Percentiles rank a stretch among this genome's conserved stretches.
phyloP scores from a whole-genome alignment of 306 rosid genomes.

The Psophocarpus tetragonolobus region DNA sequence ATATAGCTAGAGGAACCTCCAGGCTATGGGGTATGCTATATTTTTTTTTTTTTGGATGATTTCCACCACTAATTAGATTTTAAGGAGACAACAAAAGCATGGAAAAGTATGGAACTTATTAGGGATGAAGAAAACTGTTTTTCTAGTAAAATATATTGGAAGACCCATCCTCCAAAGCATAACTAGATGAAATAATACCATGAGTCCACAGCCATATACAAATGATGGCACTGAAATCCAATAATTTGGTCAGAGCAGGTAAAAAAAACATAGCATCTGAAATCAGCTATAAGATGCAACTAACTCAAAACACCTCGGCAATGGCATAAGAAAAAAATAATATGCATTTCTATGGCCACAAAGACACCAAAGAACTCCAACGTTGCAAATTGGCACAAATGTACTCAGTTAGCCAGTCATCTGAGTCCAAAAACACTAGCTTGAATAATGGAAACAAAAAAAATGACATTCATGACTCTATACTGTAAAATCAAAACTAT shows the following conservation, averaged over 20 bases:
- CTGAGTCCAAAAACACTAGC: neutral
- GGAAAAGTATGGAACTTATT: neutral
- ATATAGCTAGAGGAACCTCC: too few species aligned
- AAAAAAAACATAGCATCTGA: slow-evolving; percentile 6
- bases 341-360: neutral
- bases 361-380: slow-evolving; percentile 12
- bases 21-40: too few species aligned
- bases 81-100: slow-evolving; percentile 1
- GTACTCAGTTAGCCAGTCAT: neutral
- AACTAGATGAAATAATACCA: slow-evolving; percentile 19
- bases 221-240: neutral
- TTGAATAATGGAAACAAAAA: neutral
- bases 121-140: neutral
- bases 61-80: neutral
- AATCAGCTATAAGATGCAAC: slow-evolving; percentile 16
- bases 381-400: neutral
- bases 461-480: slow-evolving; percentile 9
- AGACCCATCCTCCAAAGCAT: slow-evolving; percentile 5
- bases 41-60: neutral
- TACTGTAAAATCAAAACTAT: neutral
- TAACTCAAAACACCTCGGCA: neutral
- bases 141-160: neutral
- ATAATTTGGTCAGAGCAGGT: neutral
- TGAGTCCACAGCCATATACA: neutral
- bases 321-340: neutral